Conservation (phyloP, 2,329 filamentous ascomycete species). For the Diaporthe eres region DNA sequence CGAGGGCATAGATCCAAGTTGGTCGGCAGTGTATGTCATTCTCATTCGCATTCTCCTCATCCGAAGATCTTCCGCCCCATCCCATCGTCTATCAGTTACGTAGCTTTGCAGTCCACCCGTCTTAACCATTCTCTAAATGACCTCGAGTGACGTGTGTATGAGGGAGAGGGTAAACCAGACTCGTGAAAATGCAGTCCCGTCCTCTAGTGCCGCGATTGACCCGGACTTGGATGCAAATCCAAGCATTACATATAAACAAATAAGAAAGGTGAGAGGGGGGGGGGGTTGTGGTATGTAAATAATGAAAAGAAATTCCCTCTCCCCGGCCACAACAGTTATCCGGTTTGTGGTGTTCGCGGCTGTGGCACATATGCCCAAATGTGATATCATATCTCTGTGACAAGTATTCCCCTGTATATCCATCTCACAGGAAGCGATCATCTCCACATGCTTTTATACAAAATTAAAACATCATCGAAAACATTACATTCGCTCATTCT, state of each 20-base stretch:
- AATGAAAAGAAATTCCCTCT: neutral
- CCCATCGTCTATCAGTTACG: conserved; percentile 3
- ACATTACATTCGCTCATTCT: neutral
- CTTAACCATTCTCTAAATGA: conserved; percentile 12
- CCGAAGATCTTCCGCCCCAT: neutral
- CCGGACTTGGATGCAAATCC: neutral
- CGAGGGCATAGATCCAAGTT: no score
- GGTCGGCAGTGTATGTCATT: neutral
- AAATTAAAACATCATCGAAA: neutral
- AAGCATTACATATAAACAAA: conserved; percentile 13
- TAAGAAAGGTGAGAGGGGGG: neutral
- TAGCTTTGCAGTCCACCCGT: conserved; percentile 14
- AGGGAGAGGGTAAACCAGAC: neutral
- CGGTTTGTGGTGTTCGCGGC: neutral
- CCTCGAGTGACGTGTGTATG: neutral
- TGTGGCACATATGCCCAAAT: neutral
- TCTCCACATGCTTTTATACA: neutral
- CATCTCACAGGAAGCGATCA: neutral
- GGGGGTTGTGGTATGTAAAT: neutral
- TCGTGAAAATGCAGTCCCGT: conserved; percentile 18
- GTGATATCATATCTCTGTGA: neutral
- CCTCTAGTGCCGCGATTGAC: conserved; percentile 11
- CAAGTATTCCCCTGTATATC: neutral
- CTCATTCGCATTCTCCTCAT: neutral
- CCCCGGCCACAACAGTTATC: neutral